Conservation (phyloP, 352 stramenopile species). For the Pythium plurisporium region DNA sequence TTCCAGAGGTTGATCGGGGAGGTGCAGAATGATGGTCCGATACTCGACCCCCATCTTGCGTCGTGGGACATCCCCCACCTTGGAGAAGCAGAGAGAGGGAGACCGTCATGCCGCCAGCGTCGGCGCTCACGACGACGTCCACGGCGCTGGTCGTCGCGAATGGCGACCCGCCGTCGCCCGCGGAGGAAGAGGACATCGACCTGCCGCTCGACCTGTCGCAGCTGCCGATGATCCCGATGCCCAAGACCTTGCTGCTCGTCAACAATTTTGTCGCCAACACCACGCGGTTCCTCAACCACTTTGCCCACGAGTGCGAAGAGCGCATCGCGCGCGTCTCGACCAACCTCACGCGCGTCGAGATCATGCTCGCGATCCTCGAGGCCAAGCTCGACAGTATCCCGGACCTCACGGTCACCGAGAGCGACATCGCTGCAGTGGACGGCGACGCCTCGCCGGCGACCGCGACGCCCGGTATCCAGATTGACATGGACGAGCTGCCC, state of each 20-base stretch:
- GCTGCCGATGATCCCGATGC: slow-evolving; percentile 61
- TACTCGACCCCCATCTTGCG: slow-evolving; percentile 1
- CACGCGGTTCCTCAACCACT: slow-evolving; percentile 84
- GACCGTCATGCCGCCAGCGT: slow-evolving; percentile 16
- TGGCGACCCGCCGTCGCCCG: slow-evolving; percentile 12
- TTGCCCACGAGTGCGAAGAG: slow-evolving; percentile 80
- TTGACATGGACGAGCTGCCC: slow-evolving; percentile 63
- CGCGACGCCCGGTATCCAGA: slow-evolving; percentile 34
- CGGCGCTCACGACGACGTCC: slow-evolving; percentile 28
- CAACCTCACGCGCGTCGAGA: slow-evolving; percentile 79
- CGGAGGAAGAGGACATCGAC: slow-evolving; percentile 55
- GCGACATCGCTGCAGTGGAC: slow-evolving; percentile 41
- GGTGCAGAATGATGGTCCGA: slow-evolving; percentile 17
- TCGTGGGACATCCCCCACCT: slow-evolving; percentile 13
- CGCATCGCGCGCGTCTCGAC: slow-evolving; percentile 63
- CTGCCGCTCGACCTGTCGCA: slow-evolving; percentile 76
- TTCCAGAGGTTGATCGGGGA: slow-evolving; percentile 3
- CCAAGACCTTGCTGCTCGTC: slow-evolving; percentile 78
- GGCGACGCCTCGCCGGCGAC: slow-evolving; percentile 25
- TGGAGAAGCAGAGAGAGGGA: not conserved
- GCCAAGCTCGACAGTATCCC: slow-evolving; percentile 84
- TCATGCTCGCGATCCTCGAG: slow-evolving; percentile 79
- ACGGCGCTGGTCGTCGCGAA: slow-evolving; percentile 54
- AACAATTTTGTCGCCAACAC: slow-evolving; percentile 88
- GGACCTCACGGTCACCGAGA: slow-evolving; percentile 66